phyloP scores from a whole-genome alignment of 345 rosid species.

The Euclidium syriacum region DNA sequence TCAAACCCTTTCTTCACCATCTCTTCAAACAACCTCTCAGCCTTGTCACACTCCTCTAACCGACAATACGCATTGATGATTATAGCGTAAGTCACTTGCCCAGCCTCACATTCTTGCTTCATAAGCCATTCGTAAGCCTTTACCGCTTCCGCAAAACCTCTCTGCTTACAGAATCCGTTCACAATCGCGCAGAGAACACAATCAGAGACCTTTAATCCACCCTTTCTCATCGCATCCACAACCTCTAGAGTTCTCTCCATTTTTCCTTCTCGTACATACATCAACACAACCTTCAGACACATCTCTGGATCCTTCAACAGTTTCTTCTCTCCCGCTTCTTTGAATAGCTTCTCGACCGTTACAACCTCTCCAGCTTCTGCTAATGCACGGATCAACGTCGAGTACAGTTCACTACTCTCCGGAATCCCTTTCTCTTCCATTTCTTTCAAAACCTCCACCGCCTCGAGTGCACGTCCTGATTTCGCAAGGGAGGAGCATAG shows the following conservation, averaged over 20 bases:
- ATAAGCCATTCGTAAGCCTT: constrained; percentile 47
- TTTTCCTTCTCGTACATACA: constrained; percentile 55
- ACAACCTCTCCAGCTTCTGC: constrained; percentile 36
- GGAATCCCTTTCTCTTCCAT: constrained; percentile 48
- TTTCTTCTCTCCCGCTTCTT: constrained; percentile 54
- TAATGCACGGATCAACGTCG: constrained; percentile 52
- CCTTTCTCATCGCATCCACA: constrained; percentile 48
- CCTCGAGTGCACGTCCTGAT: constrained; percentile 60
- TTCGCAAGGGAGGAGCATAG: constrained; percentile 53
- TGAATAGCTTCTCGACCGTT: constrained; percentile 46
- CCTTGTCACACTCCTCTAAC: constrained; percentile 46
- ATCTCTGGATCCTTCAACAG: constrained; percentile 61
- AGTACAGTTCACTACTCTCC: constrained; percentile 43
- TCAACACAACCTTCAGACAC: constrained; percentile 64
- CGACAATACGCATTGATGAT: constrained; percentile 63
- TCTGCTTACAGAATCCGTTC: constrained; percentile 56
- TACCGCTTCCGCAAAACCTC: constrained; percentile 54
- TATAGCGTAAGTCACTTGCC: constrained; percentile 86
- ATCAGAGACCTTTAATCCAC: constrained; percentile 53
- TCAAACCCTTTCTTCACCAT: constrained; percentile 69
- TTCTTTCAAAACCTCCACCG: constrained; percentile 50
- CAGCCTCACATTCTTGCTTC: constrained; percentile 53
- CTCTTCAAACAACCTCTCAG: constrained; percentile 55
- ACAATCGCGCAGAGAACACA: constrained; percentile 70
- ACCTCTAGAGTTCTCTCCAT: constrained; percentile 58